Base-by-base conservation (phyloP, 495 filamentous ascomycete genomes). In the Cercophora samala region DNA sequence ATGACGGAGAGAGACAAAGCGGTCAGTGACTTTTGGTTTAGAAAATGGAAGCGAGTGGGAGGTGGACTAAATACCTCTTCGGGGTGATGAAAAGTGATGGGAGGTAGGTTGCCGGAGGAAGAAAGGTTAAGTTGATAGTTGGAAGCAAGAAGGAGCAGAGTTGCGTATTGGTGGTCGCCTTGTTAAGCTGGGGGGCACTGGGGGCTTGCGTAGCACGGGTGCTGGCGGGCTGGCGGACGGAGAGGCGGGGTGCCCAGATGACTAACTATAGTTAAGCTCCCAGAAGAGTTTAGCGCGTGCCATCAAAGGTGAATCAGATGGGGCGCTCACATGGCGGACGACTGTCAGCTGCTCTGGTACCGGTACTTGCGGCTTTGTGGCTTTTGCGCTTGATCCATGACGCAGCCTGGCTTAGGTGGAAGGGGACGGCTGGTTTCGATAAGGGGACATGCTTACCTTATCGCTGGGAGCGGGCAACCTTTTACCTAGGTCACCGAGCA, bases 191-290 rank as follows among this genome's bases (percentile, higher is more conserved):
- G 24, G 68, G 64, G n/a, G n/a, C n/a, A n/a, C n/a, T n/a, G n/a
- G n/a, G 64, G 58, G 58, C 26, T 64, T 46, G 23, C 25, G 65
- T 42, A 24, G 69, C 62, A 66, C 61, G 15, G 46, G 58, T 2
- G 17, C 22, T 9, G 66, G 58, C 60, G 26, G 63, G 63, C 24
- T 64, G 66, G 58, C 58, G 18, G 58, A 25, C 23, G 24, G 24
- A 46, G 24, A 42, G 73, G 72, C 72, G 73, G 72, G 72, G 70
- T 72, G 70, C 63, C 65, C 69, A 56, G 72, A 70, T 74, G 74
- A 74, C 73, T 72, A 67, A 73, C 37, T 22, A 66, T 65, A 63
- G 64, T 56, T 29, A 66, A 58, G 60, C 63, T 15, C 15, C 55
- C 53, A 46, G n/a, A 64, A 9, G 8, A 9, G 26, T 69, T 65